Conservation (phyloP, 2,329 filamentous ascomycete genomes). For the Apiospora aurea region DNA sequence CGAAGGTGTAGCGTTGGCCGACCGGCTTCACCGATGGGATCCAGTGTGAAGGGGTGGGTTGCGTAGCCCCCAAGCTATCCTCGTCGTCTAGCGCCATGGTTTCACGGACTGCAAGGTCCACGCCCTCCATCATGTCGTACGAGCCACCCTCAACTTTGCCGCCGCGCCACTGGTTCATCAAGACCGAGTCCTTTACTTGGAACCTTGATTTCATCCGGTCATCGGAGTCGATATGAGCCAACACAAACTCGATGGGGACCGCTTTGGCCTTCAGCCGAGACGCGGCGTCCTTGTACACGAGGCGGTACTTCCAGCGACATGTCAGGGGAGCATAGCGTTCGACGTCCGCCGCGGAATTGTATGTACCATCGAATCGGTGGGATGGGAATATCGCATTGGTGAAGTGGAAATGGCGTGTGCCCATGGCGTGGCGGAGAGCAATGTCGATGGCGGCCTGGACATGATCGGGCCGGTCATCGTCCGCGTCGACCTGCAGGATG, state of each 20-base stretch:
- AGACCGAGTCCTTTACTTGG: constrained; percentile 34
- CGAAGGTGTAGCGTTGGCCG: constrained; percentile 60
- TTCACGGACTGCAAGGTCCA: constrained; percentile 30
- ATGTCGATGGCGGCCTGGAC: constrained; percentile 40
- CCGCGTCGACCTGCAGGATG: constrained; percentile 37
- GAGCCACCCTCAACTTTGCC: constrained; percentile 38
- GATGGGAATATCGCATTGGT: constrained; percentile 44
- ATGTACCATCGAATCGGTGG: constrained; percentile 30
- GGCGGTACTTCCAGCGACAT: constrained; percentile 46
- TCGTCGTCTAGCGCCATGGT: constrained; percentile 24
- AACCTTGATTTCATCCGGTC: constrained; percentile 41
- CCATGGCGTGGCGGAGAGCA: constrained; percentile 33
- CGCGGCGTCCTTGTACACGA: constrained; percentile 36
- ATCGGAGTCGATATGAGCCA: constrained; percentile 37
- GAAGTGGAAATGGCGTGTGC: constrained; percentile 38
- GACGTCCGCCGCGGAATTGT: constrained; percentile 33
- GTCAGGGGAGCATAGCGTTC: constrained; percentile 42
- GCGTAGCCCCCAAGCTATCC: constrained; percentile 12
- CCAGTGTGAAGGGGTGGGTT: background rate
- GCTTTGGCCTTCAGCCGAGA: constrained; percentile 32
- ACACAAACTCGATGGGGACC: constrained; percentile 35
- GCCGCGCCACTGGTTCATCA: constrained; percentile 37
- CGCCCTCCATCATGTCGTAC: constrained; percentile 30
- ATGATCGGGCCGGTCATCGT: constrained; percentile 35
- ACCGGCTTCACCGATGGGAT: constrained; percentile 31